Base-by-base conservation (phyloP, 352 stramenopile genomes). In the Pythium sukuiense region DNA sequence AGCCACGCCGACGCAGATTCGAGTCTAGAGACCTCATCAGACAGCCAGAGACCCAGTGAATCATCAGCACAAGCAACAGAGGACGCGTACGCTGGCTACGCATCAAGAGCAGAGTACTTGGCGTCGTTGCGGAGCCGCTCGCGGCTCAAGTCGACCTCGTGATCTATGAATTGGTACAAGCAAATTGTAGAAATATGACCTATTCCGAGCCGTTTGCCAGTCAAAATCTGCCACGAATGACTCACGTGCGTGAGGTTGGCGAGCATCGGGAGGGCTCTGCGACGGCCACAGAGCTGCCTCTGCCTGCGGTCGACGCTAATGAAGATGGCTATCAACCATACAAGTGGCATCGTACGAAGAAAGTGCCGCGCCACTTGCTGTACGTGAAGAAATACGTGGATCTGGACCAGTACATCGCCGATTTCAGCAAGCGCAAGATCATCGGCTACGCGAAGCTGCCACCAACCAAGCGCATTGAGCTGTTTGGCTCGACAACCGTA, bases 91-190 rank as follows among this genome's bases (percentile, higher is more conserved):
- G 20, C 20, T 18, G 58, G 55, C 4, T 26, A 66, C 33, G 33
- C n/a, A 3, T 71, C 64, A 2, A 50, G 64, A 37, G 33, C 35
- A 12, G 57, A 46, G n/a, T 71, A 59, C 55, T 37, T 71, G 57
- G 41, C 50, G 33, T 39, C 64, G 20, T 43, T 71, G n/a, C 64
- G 64, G 18, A n/a, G 20, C 8, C 57, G 64, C 32, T n/a, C 49
- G 37, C 29, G 29, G 12, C 20, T 37, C 20, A 65, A 58, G 32
- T 26, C 16, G 4, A 16, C 16, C 45, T 58, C 48, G 18, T 52
- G 43, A 39, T 43, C 12, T 7, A 27, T 35, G 8, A 63, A 16
- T 39, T 49, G 6, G 33, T 52, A 59, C 24, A 20, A 27, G 29
- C 26, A 60, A 50, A 24, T 60, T 67, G 30, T 3, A 27, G 24